Conservation (phyloP, 768 basidiomycete genomes). For the Boletus huronensis region DNA sequence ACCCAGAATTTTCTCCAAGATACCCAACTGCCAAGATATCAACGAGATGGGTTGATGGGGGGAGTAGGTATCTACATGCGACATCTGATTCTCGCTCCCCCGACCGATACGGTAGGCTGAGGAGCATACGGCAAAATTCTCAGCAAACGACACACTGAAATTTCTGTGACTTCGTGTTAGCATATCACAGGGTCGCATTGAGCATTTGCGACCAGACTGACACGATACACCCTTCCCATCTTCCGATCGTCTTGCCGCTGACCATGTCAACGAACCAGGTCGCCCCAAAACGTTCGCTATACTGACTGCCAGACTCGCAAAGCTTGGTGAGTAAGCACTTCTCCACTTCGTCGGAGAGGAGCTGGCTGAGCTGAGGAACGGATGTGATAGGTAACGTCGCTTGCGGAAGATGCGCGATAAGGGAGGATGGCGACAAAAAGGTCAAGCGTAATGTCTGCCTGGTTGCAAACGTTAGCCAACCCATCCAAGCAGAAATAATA, state of each 20-base stretch:
- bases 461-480: not conserved
- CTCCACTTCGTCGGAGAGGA: constrained; percentile 77
- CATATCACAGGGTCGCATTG: not conserved
- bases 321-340: constrained; percentile 64
- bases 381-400: constrained; percentile 72
- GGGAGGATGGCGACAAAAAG: constrained; percentile 67
- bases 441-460: constrained; percentile 77
- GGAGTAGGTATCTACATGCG: constrained; percentile 40
- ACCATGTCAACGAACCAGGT: constrained; percentile 79
- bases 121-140: constrained; percentile 51
- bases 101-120: constrained; percentile 54
- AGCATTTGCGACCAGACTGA: constrained; percentile 37
- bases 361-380: constrained; percentile 69
- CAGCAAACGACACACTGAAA: constrained; percentile 54
- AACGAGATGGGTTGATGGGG: constrained; percentile 35
- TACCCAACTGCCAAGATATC: constrained; percentile 52
- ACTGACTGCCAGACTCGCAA: constrained; percentile 59
- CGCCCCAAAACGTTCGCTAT: constrained; percentile 48
- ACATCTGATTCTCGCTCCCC: constrained; percentile 38
- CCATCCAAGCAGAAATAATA: not conserved
- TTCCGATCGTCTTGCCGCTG: constrained; percentile 58
- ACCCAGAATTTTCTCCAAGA: constrained; percentile 41
- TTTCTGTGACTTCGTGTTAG: constrained; percentile 43
- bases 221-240: constrained; percentile 80
- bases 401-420: constrained; percentile 78